phyloP scores from a whole-genome alignment of 495 filamentous ascomycete genomes.

The Penicillium macrosclerotiorum region DNA sequence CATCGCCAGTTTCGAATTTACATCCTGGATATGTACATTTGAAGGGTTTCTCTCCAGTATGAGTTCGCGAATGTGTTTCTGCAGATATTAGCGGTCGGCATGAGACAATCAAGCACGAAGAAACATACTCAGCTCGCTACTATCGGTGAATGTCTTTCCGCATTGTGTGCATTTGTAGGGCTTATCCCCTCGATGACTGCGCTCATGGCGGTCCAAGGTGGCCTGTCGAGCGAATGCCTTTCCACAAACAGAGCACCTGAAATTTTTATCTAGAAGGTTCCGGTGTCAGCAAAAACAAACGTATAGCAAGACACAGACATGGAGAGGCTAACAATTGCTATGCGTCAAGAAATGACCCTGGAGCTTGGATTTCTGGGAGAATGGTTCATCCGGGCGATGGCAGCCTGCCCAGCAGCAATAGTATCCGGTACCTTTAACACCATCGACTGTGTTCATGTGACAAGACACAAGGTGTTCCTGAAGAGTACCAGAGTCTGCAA shows the following conservation, averaged over 20 bases:
- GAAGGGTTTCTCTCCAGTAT: conserved; percentile 52
- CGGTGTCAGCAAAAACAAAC: conserved; percentile 2
- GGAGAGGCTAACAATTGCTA: conserved; percentile 41
- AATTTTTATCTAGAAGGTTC: conserved; percentile 40
- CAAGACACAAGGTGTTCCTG: conserved; percentile 42
- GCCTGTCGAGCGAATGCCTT: conserved; percentile 48
- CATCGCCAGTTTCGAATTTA: conserved; percentile 47
- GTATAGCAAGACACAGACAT: not conserved
- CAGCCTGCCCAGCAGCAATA: conserved; percentile 50
- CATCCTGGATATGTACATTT: conserved; percentile 50
- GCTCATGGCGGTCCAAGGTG: conserved; percentile 48
- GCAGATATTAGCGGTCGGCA: conserved; percentile 7
- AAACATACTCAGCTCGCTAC: conserved; percentile 48
- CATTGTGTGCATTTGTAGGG: conserved; percentile 47
- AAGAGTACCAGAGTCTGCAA: conserved; percentile 35
- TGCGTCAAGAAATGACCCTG: conserved; percentile 49
- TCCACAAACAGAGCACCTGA: conserved; percentile 45
- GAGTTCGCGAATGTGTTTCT: conserved; percentile 53
- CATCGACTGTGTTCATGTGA: conserved; percentile 42
- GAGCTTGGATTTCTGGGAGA: conserved; percentile 51
- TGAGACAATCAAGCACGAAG: not conserved
- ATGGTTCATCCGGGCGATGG: conserved; percentile 45
- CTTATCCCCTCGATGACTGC: conserved; percentile 54
- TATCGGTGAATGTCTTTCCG: conserved; percentile 47
- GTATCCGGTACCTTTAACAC: conserved; percentile 46